Conservation (phyloP, 2,329 filamentous ascomycete genomes). For the Tolypocladium endophyticum region DNA sequence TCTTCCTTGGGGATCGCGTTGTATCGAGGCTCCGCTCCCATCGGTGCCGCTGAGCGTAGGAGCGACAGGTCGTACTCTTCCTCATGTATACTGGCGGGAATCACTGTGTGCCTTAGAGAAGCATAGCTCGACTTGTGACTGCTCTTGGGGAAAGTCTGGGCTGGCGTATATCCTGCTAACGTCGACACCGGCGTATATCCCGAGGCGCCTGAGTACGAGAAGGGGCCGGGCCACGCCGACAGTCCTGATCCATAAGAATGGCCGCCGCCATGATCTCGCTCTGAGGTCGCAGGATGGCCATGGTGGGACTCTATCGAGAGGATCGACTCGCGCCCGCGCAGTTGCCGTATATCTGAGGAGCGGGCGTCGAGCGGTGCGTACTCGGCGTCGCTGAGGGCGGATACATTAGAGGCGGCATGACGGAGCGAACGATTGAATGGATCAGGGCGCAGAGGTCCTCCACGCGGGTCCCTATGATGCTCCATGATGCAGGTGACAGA, state of each 20-base stretch:
- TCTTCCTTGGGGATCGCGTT: constrained; percentile 20
- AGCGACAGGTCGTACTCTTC: constrained; percentile 34
- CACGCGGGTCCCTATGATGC: constrained; percentile 17
- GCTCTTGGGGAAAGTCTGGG: constrained; percentile 9
- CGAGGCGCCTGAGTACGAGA: constrained; percentile 12
- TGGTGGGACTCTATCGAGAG: constrained; percentile 7
- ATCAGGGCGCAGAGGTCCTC: constrained; percentile 13
- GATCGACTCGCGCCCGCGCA: constrained; percentile 16
- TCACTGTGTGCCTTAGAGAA: constrained; percentile 13
- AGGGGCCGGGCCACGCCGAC: constrained; percentile 15
- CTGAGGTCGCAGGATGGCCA: constrained; percentile 5
- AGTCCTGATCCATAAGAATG: constrained; percentile 10
- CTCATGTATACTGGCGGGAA: constrained; percentile 18
- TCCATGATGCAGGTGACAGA: constrained; percentile 14
- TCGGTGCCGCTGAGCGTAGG: constrained; percentile 27
- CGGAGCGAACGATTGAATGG: constrained; percentile 10
- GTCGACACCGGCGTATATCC: constrained; percentile 18
- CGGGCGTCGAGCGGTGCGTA: constrained; percentile 15
- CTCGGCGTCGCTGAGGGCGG: constrained; percentile 18
- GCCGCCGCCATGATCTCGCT: constrained; percentile 7
- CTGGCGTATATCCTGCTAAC: neutral
- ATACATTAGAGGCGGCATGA: constrained; percentile 23
- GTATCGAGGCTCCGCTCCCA: constrained; percentile 23
- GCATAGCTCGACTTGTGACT: constrained; percentile 14
- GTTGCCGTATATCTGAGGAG: constrained; percentile 7